Evolutionary conservation across 2,329 filamentous ascomycete species (phyloP), one percentile per base, ranked within the genome.

Genomic region (Paraphoma sp.): DNA sequence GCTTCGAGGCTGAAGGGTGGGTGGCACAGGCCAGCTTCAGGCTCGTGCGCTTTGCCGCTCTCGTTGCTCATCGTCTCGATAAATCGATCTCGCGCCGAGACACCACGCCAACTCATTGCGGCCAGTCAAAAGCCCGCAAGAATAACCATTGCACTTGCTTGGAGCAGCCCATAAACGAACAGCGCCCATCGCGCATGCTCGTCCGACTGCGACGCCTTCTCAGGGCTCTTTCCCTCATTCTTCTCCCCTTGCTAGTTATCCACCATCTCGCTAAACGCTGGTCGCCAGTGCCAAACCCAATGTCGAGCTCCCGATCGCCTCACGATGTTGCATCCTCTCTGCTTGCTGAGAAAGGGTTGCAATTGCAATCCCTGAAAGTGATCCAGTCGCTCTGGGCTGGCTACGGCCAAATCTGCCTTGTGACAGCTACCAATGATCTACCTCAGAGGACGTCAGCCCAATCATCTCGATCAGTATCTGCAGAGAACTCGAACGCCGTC

Each of bases 391-490:
- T 82, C 0, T 82, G 80, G 80, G 80, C 80, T 11, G 80, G 80
- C 0, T 83, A 82, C 46, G 81, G 81, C 4, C 69, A 86, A 41
- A 86, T 89, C 51, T 87, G 83, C 67, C 79, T 82, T 11, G 64
- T 89, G 30, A 79, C 71, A 2, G 85, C 84, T 33, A 60, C 60
- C 2, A 59, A 58, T 28, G 53, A 42, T 46, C n/a, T 31, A 16
- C 48, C 53, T 11, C 53, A 36, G 6, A 36, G 10, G 14, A 36
- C 33, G 23, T 36, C 33, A 36, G 14, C 33, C 33, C 10, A 36
- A 36, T 36, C 33, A 14, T 36, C 33, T 14, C 33, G 33, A 10
- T 36, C 53, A 6, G 45, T 36, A 38, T 64, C 57, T 11, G 49
- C 59, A 9, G 16, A 56, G 6, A 61, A 56, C 31, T 54, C 57